Base-by-base conservation (phyloP, 441 rosid genomes). In the Erodium moschatum region DNA sequence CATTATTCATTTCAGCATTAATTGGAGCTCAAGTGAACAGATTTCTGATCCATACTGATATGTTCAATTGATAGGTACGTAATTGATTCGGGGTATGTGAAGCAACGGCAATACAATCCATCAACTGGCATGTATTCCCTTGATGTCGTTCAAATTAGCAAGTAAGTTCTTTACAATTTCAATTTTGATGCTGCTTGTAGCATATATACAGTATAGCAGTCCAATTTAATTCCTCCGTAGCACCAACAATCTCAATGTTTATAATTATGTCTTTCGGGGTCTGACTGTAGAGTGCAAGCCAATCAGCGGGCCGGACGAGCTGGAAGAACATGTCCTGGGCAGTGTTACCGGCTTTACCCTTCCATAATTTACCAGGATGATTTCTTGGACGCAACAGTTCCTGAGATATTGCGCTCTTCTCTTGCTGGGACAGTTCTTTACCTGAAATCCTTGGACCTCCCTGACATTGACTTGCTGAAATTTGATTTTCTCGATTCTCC, bases 241-340 rank as follows among this genome's bases (percentile, higher is more conserved):
- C 40, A 35, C 40, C 40, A 35, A 35, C 12, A 56, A 56, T 56
- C 29, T 19, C 29, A 56, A 18, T 56, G 13, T 21, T 56, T 56
- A 56, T 18, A 18, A 16, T 19, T 19, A 16, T 7, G 18, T 10
- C 18, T 56, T 56, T 19, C 2, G 21, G 15, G 63, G 31, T 78
- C 54, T 62, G 65, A 65, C 76, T 82, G 74, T 77, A 94, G 97
- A 82, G 97, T 94, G 58, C 97, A 94, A 83, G 99, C 99, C 73
- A 91, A 90, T 81, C 99, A 94, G 78, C 93, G 96, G 62, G 91
- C 91, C 21, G 99, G 99, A 75, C 85, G 99, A 79, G 99, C 99
- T 66, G 99, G 99, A 65, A 87, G 99, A 85, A 91, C 99, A 31
- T 84, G 91, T 68, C 92, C 97, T 67, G 99, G 99, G 67, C 91